These are phyloP conservation scores for Corylus avellana DNA, from an alignment of 306 rosid species.

Conservation along the genomic window DNA sequence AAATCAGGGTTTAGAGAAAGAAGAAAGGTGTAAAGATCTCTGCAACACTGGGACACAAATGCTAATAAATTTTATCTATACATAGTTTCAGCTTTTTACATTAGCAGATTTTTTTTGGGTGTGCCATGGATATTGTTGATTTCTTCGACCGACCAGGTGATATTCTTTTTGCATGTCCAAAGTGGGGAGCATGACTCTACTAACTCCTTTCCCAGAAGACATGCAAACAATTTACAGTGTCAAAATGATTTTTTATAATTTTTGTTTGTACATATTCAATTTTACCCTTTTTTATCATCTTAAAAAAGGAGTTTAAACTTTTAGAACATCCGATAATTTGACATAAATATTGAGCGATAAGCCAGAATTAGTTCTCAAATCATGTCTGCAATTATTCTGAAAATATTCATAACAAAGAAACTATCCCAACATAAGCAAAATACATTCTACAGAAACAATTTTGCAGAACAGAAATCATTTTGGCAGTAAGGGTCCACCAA, in stretches of 20 bases:
- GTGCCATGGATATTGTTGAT: background rate
- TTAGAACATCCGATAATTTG: too few relatives aligned
- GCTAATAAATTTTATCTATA: constrained; percentile 23
- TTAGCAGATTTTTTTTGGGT: background rate
- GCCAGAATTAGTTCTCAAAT: background rate
- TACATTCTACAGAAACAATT: background rate
- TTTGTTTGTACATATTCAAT: background rate
- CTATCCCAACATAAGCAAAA: background rate
- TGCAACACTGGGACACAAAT: constrained; percentile 17
- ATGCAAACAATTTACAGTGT: background rate
- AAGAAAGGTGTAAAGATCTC: constrained; percentile 22
- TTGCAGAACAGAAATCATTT: background rate
- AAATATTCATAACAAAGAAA: background rate
- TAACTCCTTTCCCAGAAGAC: background rate
- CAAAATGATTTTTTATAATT: background rate
- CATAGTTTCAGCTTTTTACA: constrained; percentile 12
- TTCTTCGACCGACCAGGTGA: background rate
- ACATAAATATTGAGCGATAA: too few relatives aligned
- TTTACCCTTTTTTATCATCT: too few relatives aligned
- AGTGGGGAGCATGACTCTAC: background rate
- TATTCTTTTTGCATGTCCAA: background rate
- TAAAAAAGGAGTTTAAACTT: too few relatives aligned
- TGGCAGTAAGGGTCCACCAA: background rate
- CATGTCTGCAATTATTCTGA: background rate
- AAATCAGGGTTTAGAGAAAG: constrained; percentile 16